These are phyloP conservation scores for Linum usitatissimum DNA, from an alignment of 345 rosid genomes.

Conservation along the genomic window DNA sequence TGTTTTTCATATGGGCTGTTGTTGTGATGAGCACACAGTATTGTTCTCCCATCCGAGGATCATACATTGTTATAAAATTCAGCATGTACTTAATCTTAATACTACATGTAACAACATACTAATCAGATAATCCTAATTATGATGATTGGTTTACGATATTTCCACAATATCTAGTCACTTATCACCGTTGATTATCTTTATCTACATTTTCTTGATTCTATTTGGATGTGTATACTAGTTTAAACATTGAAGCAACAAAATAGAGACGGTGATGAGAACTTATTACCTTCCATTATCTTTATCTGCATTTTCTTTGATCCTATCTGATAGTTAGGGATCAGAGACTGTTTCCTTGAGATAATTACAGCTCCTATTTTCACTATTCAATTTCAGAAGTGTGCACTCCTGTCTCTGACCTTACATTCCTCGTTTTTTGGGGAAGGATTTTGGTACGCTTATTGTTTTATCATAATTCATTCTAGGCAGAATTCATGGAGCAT, in stretches of 20 bases:
- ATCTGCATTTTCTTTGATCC: background rate
- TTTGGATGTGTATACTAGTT: too few species aligned
- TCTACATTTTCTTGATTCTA: too few species aligned
- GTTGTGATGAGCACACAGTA: background rate
- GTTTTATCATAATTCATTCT: slow-evolving; percentile 13
- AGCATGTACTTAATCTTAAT: too few species aligned
- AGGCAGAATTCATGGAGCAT: slow-evolving; percentile 99
- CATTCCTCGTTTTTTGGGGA: too few species aligned
- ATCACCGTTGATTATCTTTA: too few species aligned
- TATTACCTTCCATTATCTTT: background rate
- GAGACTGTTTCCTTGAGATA: background rate
- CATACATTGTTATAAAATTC: background rate
- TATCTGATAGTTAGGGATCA: too few species aligned
- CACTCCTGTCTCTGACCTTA: background rate
- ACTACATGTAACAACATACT: background rate
- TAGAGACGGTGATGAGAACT: too few species aligned
- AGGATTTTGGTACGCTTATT: background rate
- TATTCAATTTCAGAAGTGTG: background rate
- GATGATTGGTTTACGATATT: too few species aligned
- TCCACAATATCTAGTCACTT: too few species aligned
- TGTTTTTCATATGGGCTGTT: background rate
- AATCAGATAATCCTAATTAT: background rate
- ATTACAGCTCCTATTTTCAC: background rate
- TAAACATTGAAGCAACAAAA: too few species aligned
- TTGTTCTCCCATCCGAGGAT: background rate